Evolutionary conservation across 495 filamentous ascomycete genomes (phyloP).

Genomic region (Penicillium lagena): DNA sequence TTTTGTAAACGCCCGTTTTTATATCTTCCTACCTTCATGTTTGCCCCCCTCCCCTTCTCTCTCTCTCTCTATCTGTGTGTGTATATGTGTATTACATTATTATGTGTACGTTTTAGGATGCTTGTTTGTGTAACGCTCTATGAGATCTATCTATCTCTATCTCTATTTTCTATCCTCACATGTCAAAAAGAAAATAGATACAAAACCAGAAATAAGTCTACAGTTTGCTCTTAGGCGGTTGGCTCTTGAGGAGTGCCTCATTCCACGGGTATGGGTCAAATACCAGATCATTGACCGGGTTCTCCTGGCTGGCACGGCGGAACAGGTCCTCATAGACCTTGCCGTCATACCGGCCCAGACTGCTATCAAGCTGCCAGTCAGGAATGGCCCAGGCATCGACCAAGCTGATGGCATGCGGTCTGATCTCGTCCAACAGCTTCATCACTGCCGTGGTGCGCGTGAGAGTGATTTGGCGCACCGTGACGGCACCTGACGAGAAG

Average conservation of each 20-base stretch:
- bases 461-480: constrained; percentile 58
- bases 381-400: constrained; percentile 65
- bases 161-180: too few species aligned
- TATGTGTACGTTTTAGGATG: too few species aligned
- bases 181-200: too few species aligned
- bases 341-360: constrained; percentile 57
- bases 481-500: constrained; percentile 55
- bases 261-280: constrained; percentile 65
- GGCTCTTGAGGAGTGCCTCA: constrained; percentile 50
- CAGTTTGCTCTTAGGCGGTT: constrained; percentile 32
- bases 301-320: constrained; percentile 56
- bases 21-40: too few species aligned
- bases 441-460: constrained; percentile 54
- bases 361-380: constrained; percentile 64
- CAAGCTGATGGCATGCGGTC: constrained; percentile 59
- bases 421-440: constrained; percentile 58
- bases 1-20: too few species aligned
- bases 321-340: constrained; percentile 67
- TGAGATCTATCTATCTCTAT: too few species aligned
- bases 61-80: too few species aligned
- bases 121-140: too few species aligned
- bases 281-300: constrained; percentile 59
- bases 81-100: too few species aligned
- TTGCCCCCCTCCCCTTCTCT: too few species aligned
- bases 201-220: constrained; percentile 4